Evolutionary conservation across 1,284 basidiomycete genomes (phyloP).

Genomic region (Ceratobasidium sp.): DNA sequence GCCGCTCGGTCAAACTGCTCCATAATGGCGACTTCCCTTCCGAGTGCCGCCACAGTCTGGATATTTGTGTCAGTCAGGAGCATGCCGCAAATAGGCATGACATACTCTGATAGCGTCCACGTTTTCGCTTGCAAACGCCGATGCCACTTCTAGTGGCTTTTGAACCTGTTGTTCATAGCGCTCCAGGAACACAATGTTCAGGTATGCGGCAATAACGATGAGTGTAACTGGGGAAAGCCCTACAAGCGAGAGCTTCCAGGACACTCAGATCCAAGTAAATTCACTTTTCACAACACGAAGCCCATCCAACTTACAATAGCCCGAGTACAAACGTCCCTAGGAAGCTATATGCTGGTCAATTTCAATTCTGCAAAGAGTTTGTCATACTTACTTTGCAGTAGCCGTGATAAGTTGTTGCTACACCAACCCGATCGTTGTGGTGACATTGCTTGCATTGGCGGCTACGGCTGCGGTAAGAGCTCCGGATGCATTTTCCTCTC

Average conservation of each 20-base stretch:
- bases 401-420: conserved; percentile 48
- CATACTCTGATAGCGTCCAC: conserved; percentile 49
- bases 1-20: conserved; percentile 44
- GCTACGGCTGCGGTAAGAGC: conserved; percentile 49
- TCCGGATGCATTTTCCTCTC: conserved; percentile 47
- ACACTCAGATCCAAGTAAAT: no score
- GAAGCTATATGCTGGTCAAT: conserved; percentile 42
- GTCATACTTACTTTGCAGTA: conserved; percentile 42
- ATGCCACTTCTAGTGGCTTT: conserved; percentile 44
- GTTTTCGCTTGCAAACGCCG: conserved; percentile 49
- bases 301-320: conserved; percentile 49
- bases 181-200: no score
- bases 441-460: conserved; percentile 49
- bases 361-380: neutral
- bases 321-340: conserved; percentile 49
- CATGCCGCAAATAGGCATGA: no score
- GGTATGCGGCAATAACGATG: no score
- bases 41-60: conserved; percentile 50
- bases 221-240: no score
- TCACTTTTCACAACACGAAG: no score
- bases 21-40: conserved; percentile 49
- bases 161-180: no score
- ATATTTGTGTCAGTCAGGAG: neutral
- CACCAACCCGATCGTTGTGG: conserved; percentile 49
- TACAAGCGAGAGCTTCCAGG: no score